Conservation (phyloP, 495 filamentous ascomycete species). For the Cudoniella acicularis region DNA sequence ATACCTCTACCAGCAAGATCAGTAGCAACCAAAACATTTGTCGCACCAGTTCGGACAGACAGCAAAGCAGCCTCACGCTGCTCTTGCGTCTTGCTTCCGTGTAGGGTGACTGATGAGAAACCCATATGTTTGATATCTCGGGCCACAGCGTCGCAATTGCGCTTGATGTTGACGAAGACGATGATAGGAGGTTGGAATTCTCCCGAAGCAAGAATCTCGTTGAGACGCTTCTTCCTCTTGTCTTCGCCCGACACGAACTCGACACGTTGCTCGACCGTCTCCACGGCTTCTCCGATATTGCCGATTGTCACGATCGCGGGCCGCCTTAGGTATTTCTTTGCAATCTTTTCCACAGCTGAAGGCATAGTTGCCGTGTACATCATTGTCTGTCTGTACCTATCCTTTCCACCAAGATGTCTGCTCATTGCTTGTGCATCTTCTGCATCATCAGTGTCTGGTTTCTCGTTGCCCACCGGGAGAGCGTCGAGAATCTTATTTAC, state of each 20-base stretch:
- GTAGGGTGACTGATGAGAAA: conserved; percentile 84
- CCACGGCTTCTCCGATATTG: conserved; percentile 93
- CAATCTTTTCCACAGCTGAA: conserved; percentile 87
- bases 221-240: conserved; percentile 93
- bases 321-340: conserved; percentile 89
- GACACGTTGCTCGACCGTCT: conserved; percentile 96
- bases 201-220: conserved; percentile 80
- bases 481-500: conserved; percentile 98
- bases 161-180: conserved; percentile 99
- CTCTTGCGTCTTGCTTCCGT: conserved; percentile 95
- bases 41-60: conserved; percentile 73
- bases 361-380: conserved; percentile 99
- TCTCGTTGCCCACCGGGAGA: conserved; percentile 92
- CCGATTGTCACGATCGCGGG: conserved; percentile 95
- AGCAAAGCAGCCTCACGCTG: conserved; percentile 92
- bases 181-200: conserved; percentile 94
- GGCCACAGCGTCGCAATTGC: conserved; percentile 95
- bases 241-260: conserved; percentile 92
- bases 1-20: conserved; percentile 98
- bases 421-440: conserved; percentile 85
- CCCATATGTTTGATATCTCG: conserved; percentile 95
- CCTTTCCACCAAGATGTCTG: conserved; percentile 73
- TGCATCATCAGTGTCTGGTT: conserved; percentile 92
- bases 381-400: conserved; percentile 96
- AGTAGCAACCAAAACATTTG: conserved; percentile 92